Evolutionary conservation across 116 monocot genomes (phyloP).

Genomic region (Dioscorea cayenensis): DNA sequence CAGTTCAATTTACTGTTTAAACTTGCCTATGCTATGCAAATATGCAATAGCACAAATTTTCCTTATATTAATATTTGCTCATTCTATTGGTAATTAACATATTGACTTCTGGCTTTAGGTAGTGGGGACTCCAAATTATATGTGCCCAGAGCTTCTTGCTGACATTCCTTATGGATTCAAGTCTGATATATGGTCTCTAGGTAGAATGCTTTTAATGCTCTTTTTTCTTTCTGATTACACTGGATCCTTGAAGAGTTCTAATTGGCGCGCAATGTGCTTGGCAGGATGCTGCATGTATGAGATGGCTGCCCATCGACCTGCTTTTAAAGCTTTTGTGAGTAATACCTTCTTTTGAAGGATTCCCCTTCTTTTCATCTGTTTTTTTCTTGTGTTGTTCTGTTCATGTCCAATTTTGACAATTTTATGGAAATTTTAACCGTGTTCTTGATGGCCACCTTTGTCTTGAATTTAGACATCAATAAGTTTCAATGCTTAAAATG

Average conservation of each 20-base stretch:
- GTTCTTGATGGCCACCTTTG: no score
- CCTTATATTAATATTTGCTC: no score
- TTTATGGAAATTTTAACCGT: no score
- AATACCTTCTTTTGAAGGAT: conserved; percentile 43
- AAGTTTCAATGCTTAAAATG: no score
- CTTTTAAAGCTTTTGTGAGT: conserved; percentile 99
- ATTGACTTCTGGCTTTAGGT: conserved; percentile 40
- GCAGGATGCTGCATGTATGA: conserved; percentile 98
- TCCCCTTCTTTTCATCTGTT: neutral
- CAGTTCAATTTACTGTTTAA: no score
- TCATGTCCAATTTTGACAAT: no score
- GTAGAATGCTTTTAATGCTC: conserved; percentile 23
- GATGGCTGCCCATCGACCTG: conserved; percentile 99
- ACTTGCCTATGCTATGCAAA: no score
- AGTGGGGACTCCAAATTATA: conserved; percentile 99
- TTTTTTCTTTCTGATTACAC: neutral
- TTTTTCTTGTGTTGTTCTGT: neutral
- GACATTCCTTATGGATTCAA: conserved; percentile 99
- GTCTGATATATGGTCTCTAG: conserved; percentile 98
- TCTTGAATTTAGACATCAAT: no score
- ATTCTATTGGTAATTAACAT: neutral
- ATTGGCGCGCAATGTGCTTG: neutral
- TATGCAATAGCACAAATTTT: no score
- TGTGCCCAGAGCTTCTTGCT: conserved; percentile 97
- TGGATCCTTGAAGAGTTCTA: neutral